A percentile compares a stretch with the other conserved stretches of the same genome.
Evolutionary conservation across 2,329 filamentous ascomycete species (phyloP).

Genomic region (Sporothrix protearum): DNA sequence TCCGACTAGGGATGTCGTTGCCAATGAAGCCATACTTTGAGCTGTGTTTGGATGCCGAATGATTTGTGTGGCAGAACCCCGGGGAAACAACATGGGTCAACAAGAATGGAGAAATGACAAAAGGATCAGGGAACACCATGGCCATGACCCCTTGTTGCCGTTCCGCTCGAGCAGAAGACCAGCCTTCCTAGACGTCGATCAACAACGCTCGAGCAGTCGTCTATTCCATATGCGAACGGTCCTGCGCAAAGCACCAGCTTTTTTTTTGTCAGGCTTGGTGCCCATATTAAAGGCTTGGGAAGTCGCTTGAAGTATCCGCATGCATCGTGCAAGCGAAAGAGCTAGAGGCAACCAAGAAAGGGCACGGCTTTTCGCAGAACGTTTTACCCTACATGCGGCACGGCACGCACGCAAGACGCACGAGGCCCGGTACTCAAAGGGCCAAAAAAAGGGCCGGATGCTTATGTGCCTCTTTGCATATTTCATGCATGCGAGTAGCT

Average conservation of each 20-base stretch:
- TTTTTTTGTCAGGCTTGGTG: not conserved
- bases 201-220: conserved; percentile 3
- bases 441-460: not conserved
- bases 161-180: not conserved
- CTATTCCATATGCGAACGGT: not conserved
- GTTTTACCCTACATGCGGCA: not conserved
- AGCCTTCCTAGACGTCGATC: conserved; percentile 10
- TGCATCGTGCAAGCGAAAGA: not conserved
- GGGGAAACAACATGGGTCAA: not conserved
- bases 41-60: not conserved
- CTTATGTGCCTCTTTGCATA: not conserved
- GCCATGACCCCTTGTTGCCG: not conserved
- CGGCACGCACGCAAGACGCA: not conserved
- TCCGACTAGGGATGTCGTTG: not conserved
- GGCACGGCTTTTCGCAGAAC: not conserved
- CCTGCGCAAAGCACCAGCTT: not conserved
- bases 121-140: not conserved
- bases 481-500: not conserved
- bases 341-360: not conserved
- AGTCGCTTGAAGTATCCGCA: not conserved
- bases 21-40: not conserved
- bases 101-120: not conserved
- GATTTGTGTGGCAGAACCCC: conserved; percentile 15
- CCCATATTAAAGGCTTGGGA: not conserved
- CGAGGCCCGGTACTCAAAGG: not conserved